Evolutionary conservation across 176 grass and related monocot genomes (phyloP).

Genomic region (Oryza longistaminata): DNA sequence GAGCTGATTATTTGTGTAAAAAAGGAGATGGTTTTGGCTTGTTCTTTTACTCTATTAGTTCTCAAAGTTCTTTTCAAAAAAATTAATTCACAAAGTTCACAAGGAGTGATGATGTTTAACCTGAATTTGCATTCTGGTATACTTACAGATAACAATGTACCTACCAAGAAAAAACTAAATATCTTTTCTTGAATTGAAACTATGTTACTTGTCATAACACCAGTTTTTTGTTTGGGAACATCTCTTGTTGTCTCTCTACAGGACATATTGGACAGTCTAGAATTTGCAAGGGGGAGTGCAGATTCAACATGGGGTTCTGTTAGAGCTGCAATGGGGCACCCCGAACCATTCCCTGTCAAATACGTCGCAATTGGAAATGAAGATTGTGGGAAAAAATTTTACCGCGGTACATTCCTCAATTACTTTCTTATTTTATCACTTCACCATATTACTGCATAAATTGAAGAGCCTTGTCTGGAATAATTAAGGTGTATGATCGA

Average conservation of each 20-base stretch:
- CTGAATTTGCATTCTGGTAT: not conserved
- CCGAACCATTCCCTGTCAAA: slow-evolving; percentile 88
- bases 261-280: slow-evolving; percentile 88
- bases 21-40: not conserved
- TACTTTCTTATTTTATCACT: slow-evolving; percentile 12
- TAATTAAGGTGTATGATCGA: slow-evolving; percentile 1
- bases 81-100: not conserved
- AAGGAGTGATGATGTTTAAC: not conserved
- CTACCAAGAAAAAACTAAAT: not conserved
- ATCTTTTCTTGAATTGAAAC: not conserved
- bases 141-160: not conserved
- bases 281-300: slow-evolving; percentile 83
- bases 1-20: not conserved
- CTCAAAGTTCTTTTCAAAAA: not conserved
- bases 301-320: slow-evolving; percentile 92
- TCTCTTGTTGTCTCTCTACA: slow-evolving; percentile 27
- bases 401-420: slow-evolving; percentile 44
- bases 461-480: slow-evolving; percentile 20
- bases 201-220: not conserved
- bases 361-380: slow-evolving; percentile 96
- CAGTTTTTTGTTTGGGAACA: not conserved
- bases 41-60: not conserved
- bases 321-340: slow-evolving; percentile 88
- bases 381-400: slow-evolving; percentile 78
- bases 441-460: not conserved